phyloP scores from a whole-genome alignment of 2,329 filamentous ascomycete genomes.

The Metarhizium robertsii region DNA sequence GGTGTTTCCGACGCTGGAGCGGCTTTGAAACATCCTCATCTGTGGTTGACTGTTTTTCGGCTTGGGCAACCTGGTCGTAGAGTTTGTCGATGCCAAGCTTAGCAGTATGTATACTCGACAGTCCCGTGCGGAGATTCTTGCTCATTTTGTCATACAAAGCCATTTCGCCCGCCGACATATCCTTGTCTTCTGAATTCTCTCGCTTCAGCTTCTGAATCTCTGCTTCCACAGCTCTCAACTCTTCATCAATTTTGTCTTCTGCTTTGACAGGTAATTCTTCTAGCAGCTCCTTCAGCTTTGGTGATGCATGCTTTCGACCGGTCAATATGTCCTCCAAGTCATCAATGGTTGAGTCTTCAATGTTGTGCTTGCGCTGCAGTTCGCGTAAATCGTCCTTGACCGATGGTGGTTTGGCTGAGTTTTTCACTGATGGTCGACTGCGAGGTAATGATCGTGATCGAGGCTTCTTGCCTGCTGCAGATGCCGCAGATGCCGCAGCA shows the following conservation, averaged over 20 bases:
- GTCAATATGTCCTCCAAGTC: conserved; percentile 43
- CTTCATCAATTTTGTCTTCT: conserved; percentile 12
- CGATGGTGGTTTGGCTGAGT: conserved; percentile 43
- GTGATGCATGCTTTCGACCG: conserved; percentile 22
- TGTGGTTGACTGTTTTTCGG: conserved; percentile 17
- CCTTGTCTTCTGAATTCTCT: conserved; percentile 10
- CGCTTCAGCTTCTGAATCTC: conserved; percentile 1
- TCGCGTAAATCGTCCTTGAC: conserved; percentile 47
- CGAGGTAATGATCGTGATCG: conserved; percentile 32
- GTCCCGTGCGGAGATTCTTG: conserved; percentile 39
- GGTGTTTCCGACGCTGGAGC: background rate
- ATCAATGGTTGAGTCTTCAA: conserved; percentile 52
- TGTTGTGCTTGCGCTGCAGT: conserved; percentile 41
- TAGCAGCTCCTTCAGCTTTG: conserved; percentile 15
- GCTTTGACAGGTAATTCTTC: conserved; percentile 16
- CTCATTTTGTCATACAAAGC: conserved; percentile 40
- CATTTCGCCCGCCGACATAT: conserved; percentile 30
- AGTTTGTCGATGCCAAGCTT: conserved; percentile 50
- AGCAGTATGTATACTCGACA: conserved; percentile 43
- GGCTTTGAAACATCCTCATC: background rate
- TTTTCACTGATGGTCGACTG: conserved; percentile 36
- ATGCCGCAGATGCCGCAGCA: conserved; percentile 9
- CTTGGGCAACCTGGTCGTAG: conserved; percentile 39
- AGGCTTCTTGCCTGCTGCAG: conserved; percentile 16
- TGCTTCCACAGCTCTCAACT: conserved; percentile 1